Conservation (phyloP, 2,329 filamentous ascomycete genomes). For the Epichloe coenophiala region DNA sequence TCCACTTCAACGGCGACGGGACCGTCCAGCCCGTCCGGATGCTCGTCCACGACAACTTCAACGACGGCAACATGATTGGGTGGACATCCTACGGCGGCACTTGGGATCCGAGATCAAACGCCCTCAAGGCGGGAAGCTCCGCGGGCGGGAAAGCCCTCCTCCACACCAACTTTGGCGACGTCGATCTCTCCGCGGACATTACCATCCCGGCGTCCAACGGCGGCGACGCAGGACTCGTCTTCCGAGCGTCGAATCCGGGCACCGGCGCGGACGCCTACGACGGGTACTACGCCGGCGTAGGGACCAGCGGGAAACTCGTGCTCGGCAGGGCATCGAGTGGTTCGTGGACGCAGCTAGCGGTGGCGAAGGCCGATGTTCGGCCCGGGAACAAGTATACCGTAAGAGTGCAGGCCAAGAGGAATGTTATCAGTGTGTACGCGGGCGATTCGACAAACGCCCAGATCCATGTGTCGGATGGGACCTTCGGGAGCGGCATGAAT, state of each 20-base stretch:
- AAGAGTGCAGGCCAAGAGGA: conserved; percentile 6
- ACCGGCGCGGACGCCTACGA: too few species aligned
- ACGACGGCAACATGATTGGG: conserved; percentile 23
- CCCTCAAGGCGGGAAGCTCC: conserved; percentile 11
- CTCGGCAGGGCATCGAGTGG: conserved; percentile 10
- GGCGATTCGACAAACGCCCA: conserved; percentile 5
- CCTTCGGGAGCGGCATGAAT: conserved; percentile 7
- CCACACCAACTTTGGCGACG: conserved; percentile 23
- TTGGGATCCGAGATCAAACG: conserved; percentile 7
- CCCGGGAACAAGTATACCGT: conserved; percentile 5
- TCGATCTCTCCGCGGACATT: conserved; percentile 19
- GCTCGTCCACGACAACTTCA: conserved; percentile 29
- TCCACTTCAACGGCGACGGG: too few species aligned
- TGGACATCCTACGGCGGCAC: conserved; percentile 18
- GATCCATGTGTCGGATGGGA: conserved; percentile 7
- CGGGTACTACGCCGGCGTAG: conserved; percentile 5
- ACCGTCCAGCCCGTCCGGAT: conserved; percentile 30
- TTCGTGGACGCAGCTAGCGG: conserved; percentile 5
- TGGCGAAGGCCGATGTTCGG: conserved; percentile 3
- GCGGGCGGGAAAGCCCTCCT: conserved; percentile 16
- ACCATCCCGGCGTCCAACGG: conserved; percentile 3
- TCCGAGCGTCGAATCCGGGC: too few species aligned
- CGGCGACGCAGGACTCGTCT: conserved; percentile 3
- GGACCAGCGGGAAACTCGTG: conserved; percentile 12
- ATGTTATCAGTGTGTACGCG: conserved; percentile 7